phyloP scores from a whole-genome alignment of 306 rosid species.

The Glycyrrhiza uralensis region DNA sequence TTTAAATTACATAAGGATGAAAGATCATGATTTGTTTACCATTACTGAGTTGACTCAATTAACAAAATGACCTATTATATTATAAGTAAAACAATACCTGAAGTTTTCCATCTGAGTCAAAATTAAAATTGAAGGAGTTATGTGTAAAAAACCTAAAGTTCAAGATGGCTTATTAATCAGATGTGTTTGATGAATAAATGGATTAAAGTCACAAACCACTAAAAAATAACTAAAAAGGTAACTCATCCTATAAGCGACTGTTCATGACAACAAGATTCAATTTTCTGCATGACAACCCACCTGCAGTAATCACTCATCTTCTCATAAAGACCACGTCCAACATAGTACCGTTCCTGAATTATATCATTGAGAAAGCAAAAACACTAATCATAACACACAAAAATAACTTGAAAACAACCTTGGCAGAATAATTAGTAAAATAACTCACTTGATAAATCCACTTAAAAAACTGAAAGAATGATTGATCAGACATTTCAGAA shows the following conservation, averaged over 20 bases:
- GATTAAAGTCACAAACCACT: not conserved
- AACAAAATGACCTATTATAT: not conserved
- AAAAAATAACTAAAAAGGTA: not conserved
- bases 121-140: not conserved
- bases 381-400: slow-evolving; percentile 24
- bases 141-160: not conserved
- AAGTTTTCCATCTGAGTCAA: not conserved
- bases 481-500: slow-evolving; percentile 86
- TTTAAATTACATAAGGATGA: not conserved
- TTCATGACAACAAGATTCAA: not conserved
- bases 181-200: not conserved
- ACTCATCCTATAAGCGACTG: not conserved
- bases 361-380: slow-evolving; percentile 26
- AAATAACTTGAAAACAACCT: not conserved
- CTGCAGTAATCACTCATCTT: slow-evolving; percentile 82
- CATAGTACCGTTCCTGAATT: slow-evolving; percentile 85
- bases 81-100: not conserved
- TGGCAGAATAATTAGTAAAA: not conserved
- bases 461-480: slow-evolving; percentile 94
- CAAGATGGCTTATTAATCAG: not conserved
- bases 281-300: slow-evolving; percentile 39
- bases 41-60: not conserved
- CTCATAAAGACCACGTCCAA: slow-evolving; percentile 96
- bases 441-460: slow-evolving; percentile 85
- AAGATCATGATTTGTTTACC: not conserved